phyloP scores from a whole-genome alignment of 306 rosid genomes.

The Corylus avellana region DNA sequence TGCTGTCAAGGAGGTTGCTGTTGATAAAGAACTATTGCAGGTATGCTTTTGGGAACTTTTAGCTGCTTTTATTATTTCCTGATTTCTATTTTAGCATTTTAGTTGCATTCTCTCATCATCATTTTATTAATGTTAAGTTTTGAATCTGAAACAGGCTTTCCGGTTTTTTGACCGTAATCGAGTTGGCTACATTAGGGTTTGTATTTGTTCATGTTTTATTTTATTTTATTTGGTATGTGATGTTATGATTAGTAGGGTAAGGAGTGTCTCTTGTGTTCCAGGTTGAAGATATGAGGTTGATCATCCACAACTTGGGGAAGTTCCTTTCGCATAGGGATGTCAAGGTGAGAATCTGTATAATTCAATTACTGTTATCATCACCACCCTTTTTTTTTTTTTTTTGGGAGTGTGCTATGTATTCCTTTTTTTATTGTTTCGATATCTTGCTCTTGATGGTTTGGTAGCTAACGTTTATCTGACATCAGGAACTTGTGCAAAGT shows the following conservation, averaged over 20 bases:
- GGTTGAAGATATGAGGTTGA: slow-evolving; percentile 94
- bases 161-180: slow-evolving; percentile 85
- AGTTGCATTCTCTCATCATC: neutral
- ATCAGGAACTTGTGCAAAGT: slow-evolving; percentile 97
- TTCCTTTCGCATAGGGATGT: slow-evolving; percentile 94
- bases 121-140: slow-evolving; percentile 15
- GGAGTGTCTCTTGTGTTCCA: slow-evolving; percentile 32
- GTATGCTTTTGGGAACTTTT: slow-evolving; percentile 36
- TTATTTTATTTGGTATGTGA: neutral
- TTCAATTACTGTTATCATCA: neutral
- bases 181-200: slow-evolving; percentile 82
- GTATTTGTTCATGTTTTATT: neutral
- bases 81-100: slow-evolving; percentile 8
- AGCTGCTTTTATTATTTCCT: neutral
- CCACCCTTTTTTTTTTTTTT: neutral
- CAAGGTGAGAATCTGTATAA: slow-evolving; percentile 51
- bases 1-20: slow-evolving; percentile 48
- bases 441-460: neutral
- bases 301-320: slow-evolving; percentile 82
- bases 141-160: slow-evolving; percentile 69
- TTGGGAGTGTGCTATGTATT: too few species aligned
- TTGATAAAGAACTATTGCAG: slow-evolving; percentile 83
- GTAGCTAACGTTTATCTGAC: slow-evolving; percentile 20
- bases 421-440: neutral
- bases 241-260: slow-evolving; percentile 16